These are phyloP conservation scores for Cucurbita moschata DNA, from an alignment of 306 rosid genomes.

Conservation along the genomic window DNA sequence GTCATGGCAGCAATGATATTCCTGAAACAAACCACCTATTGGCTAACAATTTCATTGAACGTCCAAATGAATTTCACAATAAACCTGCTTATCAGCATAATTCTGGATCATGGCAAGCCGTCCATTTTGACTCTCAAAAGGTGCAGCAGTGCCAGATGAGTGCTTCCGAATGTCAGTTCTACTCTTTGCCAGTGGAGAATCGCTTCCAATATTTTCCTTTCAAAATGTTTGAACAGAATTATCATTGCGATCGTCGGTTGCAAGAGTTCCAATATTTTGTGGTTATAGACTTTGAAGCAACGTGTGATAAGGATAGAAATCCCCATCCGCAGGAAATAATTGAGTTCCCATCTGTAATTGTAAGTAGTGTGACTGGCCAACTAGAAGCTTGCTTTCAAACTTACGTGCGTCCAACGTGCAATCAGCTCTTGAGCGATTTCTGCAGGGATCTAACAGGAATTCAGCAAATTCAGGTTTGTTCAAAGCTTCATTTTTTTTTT, in stretches of 20 bases:
- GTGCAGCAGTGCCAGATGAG: slow-evolving; percentile 62
- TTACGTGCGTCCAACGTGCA: slow-evolving; percentile 82
- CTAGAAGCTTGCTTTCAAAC: slow-evolving; percentile 91
- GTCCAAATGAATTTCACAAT: slow-evolving; percentile 40
- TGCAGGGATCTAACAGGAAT: slow-evolving; percentile 91
- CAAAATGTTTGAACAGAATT: slow-evolving; percentile 52
- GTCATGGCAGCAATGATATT: slow-evolving; percentile 39
- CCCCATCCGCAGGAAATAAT: slow-evolving; percentile 93
- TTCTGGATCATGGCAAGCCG: slow-evolving; percentile 46
- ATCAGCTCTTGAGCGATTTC: slow-evolving; percentile 66
- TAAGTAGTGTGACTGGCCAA: slow-evolving; percentile 78
- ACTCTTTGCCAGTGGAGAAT: slow-evolving; percentile 46
- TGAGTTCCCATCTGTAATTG: slow-evolving; percentile 93
- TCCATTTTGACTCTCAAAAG: slow-evolving; percentile 54
- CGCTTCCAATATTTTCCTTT: slow-evolving; percentile 45
- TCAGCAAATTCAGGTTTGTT: slow-evolving; percentile 85
- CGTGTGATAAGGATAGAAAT: slow-evolving; percentile 72
- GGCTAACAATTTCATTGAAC: slow-evolving; percentile 43
- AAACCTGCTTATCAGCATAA: slow-evolving; percentile 48
- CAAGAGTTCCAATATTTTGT: slow-evolving; percentile 94
- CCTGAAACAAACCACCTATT: slow-evolving; percentile 31
- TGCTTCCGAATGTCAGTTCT: slow-evolving; percentile 51
- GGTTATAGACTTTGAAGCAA: slow-evolving; percentile 96
- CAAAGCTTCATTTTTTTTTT: slow-evolving; percentile 9
- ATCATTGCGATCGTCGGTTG: slow-evolving; percentile 40